phyloP scores from a whole-genome alignment of 73 alveolate genomes.

The Tetrahymena borealis region DNA sequence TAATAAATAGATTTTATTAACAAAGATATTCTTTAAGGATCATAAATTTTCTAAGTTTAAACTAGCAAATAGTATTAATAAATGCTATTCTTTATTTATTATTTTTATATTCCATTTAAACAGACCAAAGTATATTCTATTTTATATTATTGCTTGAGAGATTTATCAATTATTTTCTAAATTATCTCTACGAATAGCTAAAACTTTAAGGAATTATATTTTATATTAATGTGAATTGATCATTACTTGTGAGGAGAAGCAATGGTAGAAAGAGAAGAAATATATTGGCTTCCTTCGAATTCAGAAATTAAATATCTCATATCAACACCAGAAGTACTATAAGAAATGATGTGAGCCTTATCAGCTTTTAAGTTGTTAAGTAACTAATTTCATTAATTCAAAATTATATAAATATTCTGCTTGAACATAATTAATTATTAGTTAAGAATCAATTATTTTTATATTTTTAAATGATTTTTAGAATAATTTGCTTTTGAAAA shows the following conservation, averaged over 20 bases:
- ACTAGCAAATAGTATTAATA: no score
- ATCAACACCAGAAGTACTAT: constrained; percentile 1
- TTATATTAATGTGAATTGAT: background rate
- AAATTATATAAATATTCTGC: background rate
- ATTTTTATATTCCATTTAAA: no score
- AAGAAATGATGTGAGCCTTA: background rate
- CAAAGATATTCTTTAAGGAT: background rate
- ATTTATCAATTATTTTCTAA: no score
- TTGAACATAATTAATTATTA: background rate
- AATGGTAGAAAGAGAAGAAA: background rate
- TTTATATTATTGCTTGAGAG: no score
- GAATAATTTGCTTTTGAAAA: no score
- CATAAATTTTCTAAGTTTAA: background rate
- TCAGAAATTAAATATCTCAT: background rate
- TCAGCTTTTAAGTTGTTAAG: background rate
- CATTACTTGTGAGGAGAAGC: background rate
- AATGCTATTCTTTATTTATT: no score
- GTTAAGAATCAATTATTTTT: no score
- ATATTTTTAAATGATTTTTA: no score
- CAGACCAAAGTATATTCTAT: no score
- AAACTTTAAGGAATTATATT: background rate
- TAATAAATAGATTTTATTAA: background rate
- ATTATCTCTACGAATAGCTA: no score
- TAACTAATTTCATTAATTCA: background rate
- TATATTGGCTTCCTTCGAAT: background rate